phyloP scores from a whole-genome alignment of 1,284 basidiomycete species.

The Fomitopsis betulina region DNA sequence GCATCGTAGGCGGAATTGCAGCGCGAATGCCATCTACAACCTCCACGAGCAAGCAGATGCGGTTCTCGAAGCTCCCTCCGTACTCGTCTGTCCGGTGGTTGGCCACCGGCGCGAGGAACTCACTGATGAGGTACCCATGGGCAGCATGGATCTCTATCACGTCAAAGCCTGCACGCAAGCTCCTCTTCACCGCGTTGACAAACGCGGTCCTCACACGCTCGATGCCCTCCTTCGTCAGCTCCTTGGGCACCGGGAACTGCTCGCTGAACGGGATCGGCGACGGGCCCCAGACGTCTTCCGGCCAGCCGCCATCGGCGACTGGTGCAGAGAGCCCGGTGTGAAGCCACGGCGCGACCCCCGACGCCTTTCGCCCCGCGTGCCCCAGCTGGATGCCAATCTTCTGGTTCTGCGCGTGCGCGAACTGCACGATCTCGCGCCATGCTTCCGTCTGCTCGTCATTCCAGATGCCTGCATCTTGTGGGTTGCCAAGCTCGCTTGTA shows the following conservation, averaged over 20 bases:
- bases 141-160: constrained; percentile 35
- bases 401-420: constrained; percentile 57
- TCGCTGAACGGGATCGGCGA: constrained; percentile 51
- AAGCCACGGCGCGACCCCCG: constrained; percentile 58
- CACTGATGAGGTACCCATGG: constrained; percentile 37
- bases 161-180: constrained; percentile 45
- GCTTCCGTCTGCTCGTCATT: constrained; percentile 62
- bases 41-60: constrained; percentile 41
- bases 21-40: constrained; percentile 40
- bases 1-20: constrained; percentile 53
- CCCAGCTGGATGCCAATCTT: constrained; percentile 73
- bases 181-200: constrained; percentile 49
- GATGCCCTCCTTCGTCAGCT: constrained; percentile 50
- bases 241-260: constrained; percentile 49
- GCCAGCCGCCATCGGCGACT: constrained; percentile 54
- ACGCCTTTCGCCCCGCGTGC: constrained; percentile 75
- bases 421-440: constrained; percentile 61
- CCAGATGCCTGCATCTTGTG: constrained; percentile 72
- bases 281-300: constrained; percentile 43
- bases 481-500: constrained; percentile 38
- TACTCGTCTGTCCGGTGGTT: constrained; percentile 56
- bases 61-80: constrained; percentile 52
- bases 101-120: constrained; percentile 47
- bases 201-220: constrained; percentile 56
- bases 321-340: constrained; percentile 29